Evolutionary conservation across 148 eudicot genomes (phyloP), one percentile per base, ranked within the genome.

Genomic region (Rheum nobile): DNA sequence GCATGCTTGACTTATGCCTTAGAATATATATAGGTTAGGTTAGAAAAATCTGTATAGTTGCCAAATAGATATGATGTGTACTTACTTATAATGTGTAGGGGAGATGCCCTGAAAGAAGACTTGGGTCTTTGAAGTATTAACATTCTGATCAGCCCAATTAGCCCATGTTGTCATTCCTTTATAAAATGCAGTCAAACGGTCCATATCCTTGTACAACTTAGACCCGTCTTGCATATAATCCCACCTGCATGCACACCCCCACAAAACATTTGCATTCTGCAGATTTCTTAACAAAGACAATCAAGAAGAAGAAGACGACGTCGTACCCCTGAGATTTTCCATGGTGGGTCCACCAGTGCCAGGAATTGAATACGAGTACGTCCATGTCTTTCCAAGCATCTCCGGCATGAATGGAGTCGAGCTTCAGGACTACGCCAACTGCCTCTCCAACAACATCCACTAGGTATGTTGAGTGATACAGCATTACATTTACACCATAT

Each of bases 281-380:
- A 21, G 29, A 10, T 57, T 32, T 7, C 2, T 21, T 21, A 57
- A 57, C 28, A 57, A 29, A 65, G 37, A 1, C 8, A 4, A 65
- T 4, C n/a, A 22, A 1, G 8, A 35, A 41, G 54, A 22, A 32
- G 0, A 6, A 34, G 73, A 48, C 4, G 61, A 67, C 76, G 6
- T 67, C 79, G 0, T 88, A 93, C 98, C 87, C 85, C 48, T 87
- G 92, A 50, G 87, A 74, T 67, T 73, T 74, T 21, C 96, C 97
- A 0, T 76, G 85, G 87, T 94, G 98, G 43, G 84, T 86, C 98
- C 98, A 94, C 98, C 97, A 94, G 32, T 94, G 98, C 98, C 98
- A 94, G 2, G 96, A 59, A 81, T 94, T 94, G 86, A 94, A 94
- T 22, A 94, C 74, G 75, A 94, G 85, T 26, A 91, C 80, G 48